A percentile compares a stretch with the other conserved stretches of the same genome.
These are phyloP conservation scores for Fusarium subtropicale DNA, from an alignment of 2,329 filamentous ascomycete genomes.

Conservation along the genomic window DNA sequence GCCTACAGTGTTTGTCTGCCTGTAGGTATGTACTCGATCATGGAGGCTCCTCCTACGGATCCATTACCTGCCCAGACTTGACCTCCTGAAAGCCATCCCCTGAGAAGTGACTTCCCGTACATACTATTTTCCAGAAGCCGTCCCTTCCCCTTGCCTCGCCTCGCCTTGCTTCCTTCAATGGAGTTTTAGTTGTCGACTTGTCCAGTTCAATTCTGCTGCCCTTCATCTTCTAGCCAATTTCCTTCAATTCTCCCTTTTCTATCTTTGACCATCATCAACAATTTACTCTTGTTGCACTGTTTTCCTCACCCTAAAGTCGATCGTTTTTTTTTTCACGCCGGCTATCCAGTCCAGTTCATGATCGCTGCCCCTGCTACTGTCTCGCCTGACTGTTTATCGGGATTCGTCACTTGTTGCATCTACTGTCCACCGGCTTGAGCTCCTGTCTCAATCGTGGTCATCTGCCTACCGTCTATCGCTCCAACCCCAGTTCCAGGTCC, in stretches of 20 bases:
- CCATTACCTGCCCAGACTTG: not conserved
- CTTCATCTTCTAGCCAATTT: conserved; percentile 21
- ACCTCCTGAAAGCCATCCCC: conserved; percentile 40
- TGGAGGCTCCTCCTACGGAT: not conserved
- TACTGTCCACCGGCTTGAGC: conserved; percentile 18
- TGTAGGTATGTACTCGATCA: conserved; percentile 10
- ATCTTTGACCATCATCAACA: conserved; percentile 14
- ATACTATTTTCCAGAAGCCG: conserved; percentile 41
- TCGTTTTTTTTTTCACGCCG: conserved; percentile 36
- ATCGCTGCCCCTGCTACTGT: conserved; percentile 24
- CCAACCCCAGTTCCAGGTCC: conserved; percentile 30
- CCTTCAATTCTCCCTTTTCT: conserved; percentile 20
- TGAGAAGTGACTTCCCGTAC: conserved; percentile 30
- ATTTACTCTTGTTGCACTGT: conserved; percentile 6
- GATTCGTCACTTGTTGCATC: conserved; percentile 35
- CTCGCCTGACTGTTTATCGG: conserved; percentile 39
- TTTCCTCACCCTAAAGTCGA: conserved; percentile 40
- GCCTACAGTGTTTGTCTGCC: conserved; percentile 12
- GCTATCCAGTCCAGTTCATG: conserved; percentile 11
- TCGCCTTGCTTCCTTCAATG: conserved; percentile 24
- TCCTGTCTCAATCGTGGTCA: conserved; percentile 42
- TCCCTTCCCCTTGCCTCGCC: conserved; percentile 12
- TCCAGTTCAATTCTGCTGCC: conserved; percentile 27
- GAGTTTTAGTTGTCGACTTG: conserved; percentile 38
- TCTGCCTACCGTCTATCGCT: conserved; percentile 28